Evolutionary conservation across 176 grass and related monocot genomes (phyloP), one percentile per base, ranked within the genome.

Genomic region (Triticum aestivum): DNA sequence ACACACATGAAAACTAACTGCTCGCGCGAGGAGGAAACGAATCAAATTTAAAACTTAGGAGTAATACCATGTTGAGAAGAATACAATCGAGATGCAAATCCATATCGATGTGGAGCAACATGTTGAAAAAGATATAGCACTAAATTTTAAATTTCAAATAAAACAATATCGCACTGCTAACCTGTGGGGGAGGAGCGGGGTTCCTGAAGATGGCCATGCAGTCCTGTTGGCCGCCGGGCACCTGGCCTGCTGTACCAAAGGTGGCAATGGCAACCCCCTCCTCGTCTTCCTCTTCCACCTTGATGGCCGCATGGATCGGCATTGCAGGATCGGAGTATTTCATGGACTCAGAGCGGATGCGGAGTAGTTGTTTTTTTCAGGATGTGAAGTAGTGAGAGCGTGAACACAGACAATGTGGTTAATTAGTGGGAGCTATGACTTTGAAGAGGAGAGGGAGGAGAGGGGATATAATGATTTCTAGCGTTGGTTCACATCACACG

Each of bases 131-230:
- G 3, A 32, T 13, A 32, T 3, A 65, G 9, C 23, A 49, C 13
- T 17, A 17, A 4, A 15, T 4, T 74, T 9, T 20, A 56, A 56
- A 58, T 21, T 14, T 44, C 0, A 45, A 29, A 4, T 27, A 4
- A 49, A 21, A 73, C 9, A 44, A 15, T 45, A 7, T 17, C 2
- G 49, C 23, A 34, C 78, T 81, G 17, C 78, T 54, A 13, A 81
- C 85, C 78, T 39, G 29, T 20, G n/a, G 35, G 21, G 76, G 6
- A 61, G 17, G 75, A 78, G 23, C 8, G 20, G 67, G 9, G 37
- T 83, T 84, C 75, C 74, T 72, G 75, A 84, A 44, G 20, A 63
- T 34, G 47, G 74, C 11, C 87, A 38, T 73, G 38, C 37, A 61
- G 24, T 47, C 52, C 2, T 79, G 35, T 10, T 79, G 18, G 14